phyloP scores from a whole-genome alignment of 495 filamentous ascomycete species.

The Apodospora peruviana region DNA sequence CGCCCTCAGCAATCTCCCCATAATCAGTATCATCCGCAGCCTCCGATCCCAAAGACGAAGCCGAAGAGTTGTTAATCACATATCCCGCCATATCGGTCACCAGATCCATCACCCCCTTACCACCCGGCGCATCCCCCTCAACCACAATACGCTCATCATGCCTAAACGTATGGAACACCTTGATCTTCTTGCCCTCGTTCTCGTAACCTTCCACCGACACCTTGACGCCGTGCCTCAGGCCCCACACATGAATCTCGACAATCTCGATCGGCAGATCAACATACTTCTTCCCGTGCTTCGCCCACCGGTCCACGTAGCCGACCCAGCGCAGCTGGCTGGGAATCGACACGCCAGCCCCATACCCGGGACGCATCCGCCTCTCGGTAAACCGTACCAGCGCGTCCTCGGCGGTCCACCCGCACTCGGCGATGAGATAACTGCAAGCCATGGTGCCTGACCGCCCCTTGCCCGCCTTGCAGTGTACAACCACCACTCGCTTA shows the following conservation, averaged over 20 bases:
- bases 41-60: constrained; percentile 13
- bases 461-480: constrained; percentile 97
- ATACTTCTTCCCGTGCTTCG: constrained; percentile 65
- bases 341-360: constrained; percentile 87
- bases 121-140: constrained; percentile 47
- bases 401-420: constrained; percentile 75
- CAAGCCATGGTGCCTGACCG: constrained; percentile 84
- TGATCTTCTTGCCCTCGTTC: constrained; percentile 81
- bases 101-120: constrained; percentile 41
- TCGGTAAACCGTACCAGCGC: constrained; percentile 81
- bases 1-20: constrained; percentile 3
- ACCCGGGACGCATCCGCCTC: constrained; percentile 79
- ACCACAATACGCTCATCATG: constrained; percentile 69
- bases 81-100: constrained; percentile 50
- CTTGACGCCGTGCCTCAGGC: constrained; percentile 80
- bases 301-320: constrained; percentile 86
- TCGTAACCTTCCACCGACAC: constrained; percentile 79
- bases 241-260: constrained; percentile 85
- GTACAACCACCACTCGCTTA: constrained; percentile 75
- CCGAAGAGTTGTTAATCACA: constrained; percentile 19
- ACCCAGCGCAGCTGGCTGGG: constrained; percentile 87
- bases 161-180: constrained; percentile 75
- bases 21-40: constrained; percentile 17
- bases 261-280: constrained; percentile 81
- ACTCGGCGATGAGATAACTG: constrained; percentile 83